Conservation (phyloP, 352 stramenopile genomes). For the Lagenidium giganteum region DNA sequence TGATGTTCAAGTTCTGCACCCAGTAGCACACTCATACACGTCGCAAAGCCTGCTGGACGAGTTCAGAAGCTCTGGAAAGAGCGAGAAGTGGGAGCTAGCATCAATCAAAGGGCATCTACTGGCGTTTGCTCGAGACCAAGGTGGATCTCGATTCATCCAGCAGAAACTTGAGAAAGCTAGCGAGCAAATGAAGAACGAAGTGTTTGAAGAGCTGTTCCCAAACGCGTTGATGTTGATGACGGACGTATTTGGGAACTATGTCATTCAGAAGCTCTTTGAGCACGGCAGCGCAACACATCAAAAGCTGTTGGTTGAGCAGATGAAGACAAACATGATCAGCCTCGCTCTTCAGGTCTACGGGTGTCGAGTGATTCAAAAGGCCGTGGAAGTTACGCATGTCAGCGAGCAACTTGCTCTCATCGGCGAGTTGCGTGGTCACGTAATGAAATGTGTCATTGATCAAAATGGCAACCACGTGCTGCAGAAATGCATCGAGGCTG, state of each 20-base stretch:
- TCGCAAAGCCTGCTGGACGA: constrained; percentile 77
- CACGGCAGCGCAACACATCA: constrained; percentile 89
- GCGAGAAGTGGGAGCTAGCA: constrained; percentile 77
- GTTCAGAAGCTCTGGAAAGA: constrained; percentile 61
- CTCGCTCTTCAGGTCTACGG: constrained; percentile 96
- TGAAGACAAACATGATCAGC: constrained; percentile 92
- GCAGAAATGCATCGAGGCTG: constrained; percentile 97
- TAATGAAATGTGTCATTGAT: constrained; percentile 94
- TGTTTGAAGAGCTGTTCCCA: constrained; percentile 82
- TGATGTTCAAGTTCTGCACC: constrained; percentile 41
- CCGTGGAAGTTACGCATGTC: constrained; percentile 68
- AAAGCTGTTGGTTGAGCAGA: constrained; percentile 73
- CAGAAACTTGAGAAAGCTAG: constrained; percentile 84
- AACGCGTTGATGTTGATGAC: constrained; percentile 83
- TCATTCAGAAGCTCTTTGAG: constrained; percentile 98
- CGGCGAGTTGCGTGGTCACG: constrained; percentile 68
- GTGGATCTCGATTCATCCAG: constrained; percentile 85
- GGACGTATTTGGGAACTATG: constrained; percentile 99
- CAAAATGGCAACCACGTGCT: constrained; percentile 99
- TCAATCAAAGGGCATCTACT: constrained; percentile 82
- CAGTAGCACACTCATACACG: constrained; percentile 57
- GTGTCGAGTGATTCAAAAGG: constrained; percentile 97
- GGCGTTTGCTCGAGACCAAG: constrained; percentile 83
- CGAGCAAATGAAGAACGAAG: constrained; percentile 56
- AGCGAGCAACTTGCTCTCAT: constrained; percentile 77